These are phyloP conservation scores for Micractinium sp. DNA, from an alignment of 139 green algal genomes.

Conservation along the genomic window DNA sequence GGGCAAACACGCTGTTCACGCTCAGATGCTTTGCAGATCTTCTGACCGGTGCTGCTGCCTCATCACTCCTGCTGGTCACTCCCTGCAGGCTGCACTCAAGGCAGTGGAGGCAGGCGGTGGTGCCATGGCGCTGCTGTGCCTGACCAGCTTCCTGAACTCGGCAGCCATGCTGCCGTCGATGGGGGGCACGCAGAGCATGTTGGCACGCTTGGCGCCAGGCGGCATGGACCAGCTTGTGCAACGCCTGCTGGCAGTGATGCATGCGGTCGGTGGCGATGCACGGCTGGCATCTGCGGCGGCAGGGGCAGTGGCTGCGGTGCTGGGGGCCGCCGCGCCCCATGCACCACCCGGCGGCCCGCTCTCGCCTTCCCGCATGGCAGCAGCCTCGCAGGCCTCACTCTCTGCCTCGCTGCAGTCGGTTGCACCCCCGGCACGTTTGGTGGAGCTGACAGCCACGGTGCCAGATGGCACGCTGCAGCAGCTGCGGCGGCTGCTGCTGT, in stretches of 20 bases:
- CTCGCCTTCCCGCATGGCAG: neutral
- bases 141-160: neutral
- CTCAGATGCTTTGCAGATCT: neutral
- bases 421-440: neutral
- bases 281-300: neutral
- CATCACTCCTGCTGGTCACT: neutral
- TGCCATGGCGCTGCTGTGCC: conserved; percentile 6
- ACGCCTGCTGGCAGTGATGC: conserved; percentile 15
- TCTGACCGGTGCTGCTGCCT: neutral
- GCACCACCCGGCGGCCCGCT: neutral
- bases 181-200: neutral
- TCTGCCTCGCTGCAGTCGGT: neutral
- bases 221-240: neutral
- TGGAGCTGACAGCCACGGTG: neutral
- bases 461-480: neutral
- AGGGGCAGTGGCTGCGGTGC: neutral
- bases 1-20: too few species aligned
- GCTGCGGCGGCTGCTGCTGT: conserved; percentile 19
- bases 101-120: neutral
- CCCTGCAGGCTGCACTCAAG: neutral
- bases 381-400: neutral
- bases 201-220: neutral
- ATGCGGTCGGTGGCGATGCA: neutral
- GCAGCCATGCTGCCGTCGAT: neutral
- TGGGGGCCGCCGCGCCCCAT: neutral